Base-by-base conservation (phyloP, 2,329 filamentous ascomycete genomes). In the Cladophialophora immunda region DNA sequence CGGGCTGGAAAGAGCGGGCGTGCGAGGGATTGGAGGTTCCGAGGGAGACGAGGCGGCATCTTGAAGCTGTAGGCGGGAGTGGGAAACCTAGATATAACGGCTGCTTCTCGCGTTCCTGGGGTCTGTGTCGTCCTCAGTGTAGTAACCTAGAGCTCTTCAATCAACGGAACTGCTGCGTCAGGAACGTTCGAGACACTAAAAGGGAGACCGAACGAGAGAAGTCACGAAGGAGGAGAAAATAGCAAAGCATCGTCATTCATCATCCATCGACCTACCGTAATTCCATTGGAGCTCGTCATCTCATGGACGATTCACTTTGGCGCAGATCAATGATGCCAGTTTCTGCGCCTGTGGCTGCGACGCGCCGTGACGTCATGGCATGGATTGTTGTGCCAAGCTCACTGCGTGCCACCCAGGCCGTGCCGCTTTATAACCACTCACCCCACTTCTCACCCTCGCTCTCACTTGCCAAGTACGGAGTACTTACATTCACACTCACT, bases 31-130 rank as follows among this genome's bases (percentile, higher is more conserved):
- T 27, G 38, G 7, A 59, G 27, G 38, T 30, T 47, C n/a, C 57
- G 57, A 29, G 57, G 25, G 38, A 59, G 38, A 59, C 41, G 57
- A 13, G 58, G 58, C n/a, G 45, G 45, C 58, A 61, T 61, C 15
- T 25, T 53, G 57, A 25, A 13, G n/a, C 8, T 47, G 41, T 4
- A 7, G 41, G 13, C 9, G n/a, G 25, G 2, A 3, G 17, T 6
- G 22, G 38, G 15, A 59, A 8, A 45, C 6, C 45, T 13, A 8
- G 15, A 8, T 50, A 50, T 19, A 15, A 25, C 11, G 25, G 45
- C 45, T 22, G 8, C 8, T 50, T 6, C 11, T 50, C 22, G 17
- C 11, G 7, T 3, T 50, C 22, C 17, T 13, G 15, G 7, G 19
- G 7, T 22, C 4, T 4, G 41, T 50, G 8, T 41, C 8, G 45